A percentile compares a stretch with the other conserved stretches of the same genome.
These are phyloP conservation scores for Plasmodium gallinaceum DNA, from an alignment of 169 alveolate species.

Conservation along the genomic window DNA sequence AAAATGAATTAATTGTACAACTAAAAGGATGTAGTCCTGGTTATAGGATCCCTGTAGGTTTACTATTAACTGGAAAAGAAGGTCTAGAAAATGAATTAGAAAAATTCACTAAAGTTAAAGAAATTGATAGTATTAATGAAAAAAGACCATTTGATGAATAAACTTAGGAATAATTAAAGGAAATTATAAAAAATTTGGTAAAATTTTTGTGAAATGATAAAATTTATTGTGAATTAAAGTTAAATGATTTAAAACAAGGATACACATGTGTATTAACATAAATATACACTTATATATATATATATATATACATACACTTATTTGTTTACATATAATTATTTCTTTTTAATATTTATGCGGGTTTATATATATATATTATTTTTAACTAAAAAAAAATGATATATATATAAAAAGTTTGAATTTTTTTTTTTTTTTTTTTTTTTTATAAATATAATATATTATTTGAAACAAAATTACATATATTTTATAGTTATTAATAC, in stretches of 20 bases:
- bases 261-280: not conserved
- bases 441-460: no score
- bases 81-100: constrained; percentile 91
- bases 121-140: constrained; percentile 88
- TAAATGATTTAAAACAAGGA: not conserved
- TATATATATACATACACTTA: not conserved
- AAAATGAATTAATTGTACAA: constrained; percentile 91
- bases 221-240: not conserved
- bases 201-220: not conserved
- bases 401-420: no score
- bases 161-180: not conserved
- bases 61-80: constrained; percentile 91
- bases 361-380: no score
- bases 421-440: no score
- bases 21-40: constrained; percentile 96
- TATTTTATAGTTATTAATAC: no score
- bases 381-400: no score
- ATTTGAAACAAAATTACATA: no score
- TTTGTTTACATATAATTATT: not conserved
- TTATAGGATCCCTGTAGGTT: constrained; percentile 95
- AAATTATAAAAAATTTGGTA: not conserved
- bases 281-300: not conserved
- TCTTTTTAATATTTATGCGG: no score
- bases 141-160: constrained; percentile 83
- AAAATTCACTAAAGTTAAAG: constrained; percentile 85